Conservation (phyloP, 1,139 yeast genomes). For the Candida sp. region DNA sequence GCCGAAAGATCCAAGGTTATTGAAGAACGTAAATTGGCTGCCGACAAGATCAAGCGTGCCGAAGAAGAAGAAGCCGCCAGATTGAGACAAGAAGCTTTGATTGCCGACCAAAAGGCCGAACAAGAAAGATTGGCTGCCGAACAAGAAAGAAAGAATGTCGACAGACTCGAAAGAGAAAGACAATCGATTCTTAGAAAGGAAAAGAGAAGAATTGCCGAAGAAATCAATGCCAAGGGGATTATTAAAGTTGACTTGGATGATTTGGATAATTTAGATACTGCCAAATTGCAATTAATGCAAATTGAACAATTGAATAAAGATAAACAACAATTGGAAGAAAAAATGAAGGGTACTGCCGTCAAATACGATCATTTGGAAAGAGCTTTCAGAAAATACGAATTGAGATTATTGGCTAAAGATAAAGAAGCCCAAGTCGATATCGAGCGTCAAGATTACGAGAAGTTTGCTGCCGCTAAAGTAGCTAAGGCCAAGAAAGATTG, state of each 20-base stretch:
- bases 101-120: slow-evolving; percentile 83
- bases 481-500: slow-evolving; percentile 69
- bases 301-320: slow-evolving; percentile 87
- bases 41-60: slow-evolving; percentile 48
- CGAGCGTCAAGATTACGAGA: slow-evolving; percentile 64
- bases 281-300: slow-evolving; percentile 73
- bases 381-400: slow-evolving; percentile 85
- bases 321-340: slow-evolving; percentile 73
- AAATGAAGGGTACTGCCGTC: slow-evolving; percentile 65
- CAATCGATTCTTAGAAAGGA: slow-evolving; percentile 64
- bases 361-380: slow-evolving; percentile 88
- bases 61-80: slow-evolving; percentile 57
- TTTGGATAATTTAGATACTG: slow-evolving; percentile 73
- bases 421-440: slow-evolving; percentile 64
- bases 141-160: slow-evolving; percentile 73
- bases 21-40: slow-evolving; percentile 51
- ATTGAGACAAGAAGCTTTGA: slow-evolving; percentile 56
- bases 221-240: slow-evolving; percentile 89
- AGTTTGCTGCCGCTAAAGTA: slow-evolving; percentile 54
- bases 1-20: slow-evolving; percentile 55
- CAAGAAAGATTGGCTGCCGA: slow-evolving; percentile 82
- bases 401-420: slow-evolving; percentile 73
- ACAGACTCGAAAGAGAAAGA: slow-evolving; percentile 75
- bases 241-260: slow-evolving; percentile 79
- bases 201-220: slow-evolving; percentile 80